A percentile compares a stretch with the other conserved stretches of the same genome.
Conservation (phyloP, 768 basidiomycete species). For the Podaxis pistillaris region DNA sequence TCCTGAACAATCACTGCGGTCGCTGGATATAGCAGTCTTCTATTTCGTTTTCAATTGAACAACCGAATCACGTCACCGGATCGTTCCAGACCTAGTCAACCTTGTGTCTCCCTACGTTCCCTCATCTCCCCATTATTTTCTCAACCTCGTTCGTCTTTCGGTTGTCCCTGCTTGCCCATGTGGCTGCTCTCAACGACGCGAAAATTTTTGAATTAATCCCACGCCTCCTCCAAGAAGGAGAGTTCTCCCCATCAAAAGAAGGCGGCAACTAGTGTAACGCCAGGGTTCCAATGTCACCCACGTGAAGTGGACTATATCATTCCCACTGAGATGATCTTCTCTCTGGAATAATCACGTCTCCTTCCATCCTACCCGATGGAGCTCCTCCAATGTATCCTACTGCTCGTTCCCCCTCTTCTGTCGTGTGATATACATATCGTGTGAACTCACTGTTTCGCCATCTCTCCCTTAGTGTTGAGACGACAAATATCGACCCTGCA, state of each 20-base stretch:
- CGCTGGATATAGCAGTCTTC: conserved; percentile 15
- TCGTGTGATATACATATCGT: conserved; percentile 4
- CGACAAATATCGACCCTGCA: neutral
- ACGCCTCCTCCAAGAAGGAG: neutral
- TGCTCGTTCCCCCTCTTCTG: neutral
- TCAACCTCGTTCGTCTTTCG: neutral
- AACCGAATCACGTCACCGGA: conserved; percentile 36
- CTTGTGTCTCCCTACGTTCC: neutral
- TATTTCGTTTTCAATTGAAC: conserved; percentile 29
- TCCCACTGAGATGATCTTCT: conserved; percentile 8
- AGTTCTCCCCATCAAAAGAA: conserved; percentile 14
- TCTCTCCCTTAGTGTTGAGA: neutral
- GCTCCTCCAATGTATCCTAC: neutral
- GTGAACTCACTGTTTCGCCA: neutral
- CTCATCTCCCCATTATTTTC: neutral
- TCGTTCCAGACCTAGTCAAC: conserved; percentile 9
- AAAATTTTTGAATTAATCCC: neutral
- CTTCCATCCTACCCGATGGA: neutral
- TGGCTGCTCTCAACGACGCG: neutral
- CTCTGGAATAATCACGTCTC: neutral
- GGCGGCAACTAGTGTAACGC: conserved; percentile 12
- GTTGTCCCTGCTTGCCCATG: neutral
- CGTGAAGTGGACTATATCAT: conserved; percentile 8
- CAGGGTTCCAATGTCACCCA: conserved; percentile 14
- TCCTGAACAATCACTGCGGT: conserved; percentile 1